Evolutionary conservation across 202 grass and related monocot species (phyloP).

Genomic region (Saccharum hybrid): DNA sequence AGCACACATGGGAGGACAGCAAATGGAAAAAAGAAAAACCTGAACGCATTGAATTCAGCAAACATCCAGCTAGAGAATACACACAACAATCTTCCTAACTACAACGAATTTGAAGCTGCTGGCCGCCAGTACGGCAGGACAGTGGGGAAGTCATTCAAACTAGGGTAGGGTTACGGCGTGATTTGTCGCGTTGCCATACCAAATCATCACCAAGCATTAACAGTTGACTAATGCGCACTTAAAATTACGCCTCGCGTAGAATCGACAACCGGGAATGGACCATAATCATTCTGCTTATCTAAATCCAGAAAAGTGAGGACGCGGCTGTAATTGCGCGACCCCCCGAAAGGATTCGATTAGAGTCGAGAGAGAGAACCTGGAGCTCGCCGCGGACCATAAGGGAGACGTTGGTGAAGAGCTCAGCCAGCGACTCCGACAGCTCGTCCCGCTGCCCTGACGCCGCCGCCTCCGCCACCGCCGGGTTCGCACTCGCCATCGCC

Average conservation of each 20-base stretch:
- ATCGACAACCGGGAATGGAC: background rate
- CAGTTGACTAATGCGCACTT: background rate
- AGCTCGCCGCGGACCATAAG: conserved; percentile 91
- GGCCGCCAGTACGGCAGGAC: background rate
- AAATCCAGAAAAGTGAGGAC: background rate
- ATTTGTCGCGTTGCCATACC: background rate
- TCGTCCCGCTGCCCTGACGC: conserved; percentile 49
- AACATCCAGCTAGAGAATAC: background rate
- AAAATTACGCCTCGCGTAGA: background rate
- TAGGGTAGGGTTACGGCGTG: conserved; percentile 26
- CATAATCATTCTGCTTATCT: background rate
- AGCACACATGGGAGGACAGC: background rate
- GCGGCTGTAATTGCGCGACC: background rate
- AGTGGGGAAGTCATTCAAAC: background rate
- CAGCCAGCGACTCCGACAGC: conserved; percentile 71
- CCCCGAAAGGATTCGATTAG: background rate
- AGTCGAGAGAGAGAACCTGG: conserved; percentile 49
- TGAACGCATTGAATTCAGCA: background rate
- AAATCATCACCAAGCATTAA: background rate
- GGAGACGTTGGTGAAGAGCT: conserved; percentile 84
- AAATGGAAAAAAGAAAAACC: background rate
- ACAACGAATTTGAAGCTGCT: background rate
- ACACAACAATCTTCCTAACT: background rate
- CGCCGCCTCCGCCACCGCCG: conserved; percentile 28
- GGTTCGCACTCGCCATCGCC: conserved; percentile 47